These are phyloP conservation scores for Fremontodendron californicum DNA, from an alignment of 345 rosid genomes.

Conservation along the genomic window DNA sequence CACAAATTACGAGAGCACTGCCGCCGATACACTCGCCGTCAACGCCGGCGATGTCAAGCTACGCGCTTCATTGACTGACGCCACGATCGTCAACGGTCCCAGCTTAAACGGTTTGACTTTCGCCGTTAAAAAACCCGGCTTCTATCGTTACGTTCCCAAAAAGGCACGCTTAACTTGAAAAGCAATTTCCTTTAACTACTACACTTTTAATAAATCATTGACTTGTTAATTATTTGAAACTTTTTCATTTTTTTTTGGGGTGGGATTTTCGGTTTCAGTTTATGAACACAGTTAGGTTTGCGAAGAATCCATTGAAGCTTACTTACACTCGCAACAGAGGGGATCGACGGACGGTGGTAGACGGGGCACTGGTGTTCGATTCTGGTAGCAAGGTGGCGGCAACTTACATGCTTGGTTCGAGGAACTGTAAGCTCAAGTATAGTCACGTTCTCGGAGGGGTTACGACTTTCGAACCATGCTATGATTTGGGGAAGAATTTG, in stretches of 20 bases:
- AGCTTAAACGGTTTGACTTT: slow-evolving; percentile 68
- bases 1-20: slow-evolving; percentile 46
- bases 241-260: slow-evolving; percentile 7
- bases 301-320: slow-evolving; percentile 71
- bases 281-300: slow-evolving; percentile 68
- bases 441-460: slow-evolving; percentile 54
- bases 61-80: slow-evolving; percentile 73
- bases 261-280: slow-evolving; percentile 93
- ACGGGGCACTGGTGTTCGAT: slow-evolving; percentile 58
- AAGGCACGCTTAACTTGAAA: slow-evolving; percentile 36
- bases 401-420: slow-evolving; percentile 63
- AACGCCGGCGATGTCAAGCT: slow-evolving; percentile 68
- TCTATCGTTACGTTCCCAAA: slow-evolving; percentile 71
- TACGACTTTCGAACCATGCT: slow-evolving; percentile 77
- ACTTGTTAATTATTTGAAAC: background rate
- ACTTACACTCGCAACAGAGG: slow-evolving; percentile 67
- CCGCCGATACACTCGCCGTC: slow-evolving; percentile 46
- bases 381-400: slow-evolving; percentile 72
- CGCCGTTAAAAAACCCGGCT: slow-evolving; percentile 78
- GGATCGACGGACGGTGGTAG: slow-evolving; percentile 62
- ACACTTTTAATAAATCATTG: background rate
- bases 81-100: slow-evolving; percentile 74
- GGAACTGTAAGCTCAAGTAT: slow-evolving; percentile 83
- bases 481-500: slow-evolving; percentile 64
- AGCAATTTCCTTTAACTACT: background rate